These are phyloP conservation scores for Fusarium sp. DNA, from an alignment of 2,329 filamentous ascomycete genomes.

Conservation along the genomic window DNA sequence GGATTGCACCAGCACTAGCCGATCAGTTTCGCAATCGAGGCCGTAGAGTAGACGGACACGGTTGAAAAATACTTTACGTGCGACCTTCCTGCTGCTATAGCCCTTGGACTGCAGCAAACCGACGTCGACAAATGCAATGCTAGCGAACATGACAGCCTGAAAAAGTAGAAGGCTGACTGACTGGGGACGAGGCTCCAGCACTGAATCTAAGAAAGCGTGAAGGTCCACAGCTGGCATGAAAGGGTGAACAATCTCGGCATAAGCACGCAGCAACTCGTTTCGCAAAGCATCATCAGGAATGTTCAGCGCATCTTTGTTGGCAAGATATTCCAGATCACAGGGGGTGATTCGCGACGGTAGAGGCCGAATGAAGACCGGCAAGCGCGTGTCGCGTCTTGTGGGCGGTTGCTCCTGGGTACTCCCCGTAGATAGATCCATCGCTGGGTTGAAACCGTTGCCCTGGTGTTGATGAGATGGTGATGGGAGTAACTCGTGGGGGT, in stretches of 20 bases:
- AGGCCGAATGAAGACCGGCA: neutral
- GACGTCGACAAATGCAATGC: slow-evolving; percentile 5
- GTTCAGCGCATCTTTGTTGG: neutral
- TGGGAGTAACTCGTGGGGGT: too few relatives aligned
- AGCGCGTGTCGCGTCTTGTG: neutral
- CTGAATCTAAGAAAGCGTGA: slow-evolving; percentile 28
- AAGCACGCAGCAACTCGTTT: neutral
- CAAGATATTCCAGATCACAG: neutral
- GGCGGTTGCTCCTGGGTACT: too few relatives aligned
- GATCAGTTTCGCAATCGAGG: neutral
- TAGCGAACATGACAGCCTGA: slow-evolving; percentile 9
- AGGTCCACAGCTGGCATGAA: neutral
- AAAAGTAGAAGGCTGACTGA: slow-evolving; percentile 26
- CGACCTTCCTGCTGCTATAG: neutral
- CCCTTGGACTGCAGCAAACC: neutral
- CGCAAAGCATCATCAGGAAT: neutral
- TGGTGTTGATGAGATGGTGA: too few relatives aligned
- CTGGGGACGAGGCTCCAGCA: too few relatives aligned
- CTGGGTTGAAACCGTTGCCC: too few relatives aligned
- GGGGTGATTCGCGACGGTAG: neutral
- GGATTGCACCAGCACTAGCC: neutral
- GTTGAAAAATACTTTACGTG: neutral
- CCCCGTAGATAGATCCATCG: too few relatives aligned
- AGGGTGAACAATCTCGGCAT: neutral
- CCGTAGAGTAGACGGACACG: neutral